Evolutionary conservation across 192 early-diverging fungal species (phyloP).

Genomic region (Lunasporangiospora selenospora): DNA sequence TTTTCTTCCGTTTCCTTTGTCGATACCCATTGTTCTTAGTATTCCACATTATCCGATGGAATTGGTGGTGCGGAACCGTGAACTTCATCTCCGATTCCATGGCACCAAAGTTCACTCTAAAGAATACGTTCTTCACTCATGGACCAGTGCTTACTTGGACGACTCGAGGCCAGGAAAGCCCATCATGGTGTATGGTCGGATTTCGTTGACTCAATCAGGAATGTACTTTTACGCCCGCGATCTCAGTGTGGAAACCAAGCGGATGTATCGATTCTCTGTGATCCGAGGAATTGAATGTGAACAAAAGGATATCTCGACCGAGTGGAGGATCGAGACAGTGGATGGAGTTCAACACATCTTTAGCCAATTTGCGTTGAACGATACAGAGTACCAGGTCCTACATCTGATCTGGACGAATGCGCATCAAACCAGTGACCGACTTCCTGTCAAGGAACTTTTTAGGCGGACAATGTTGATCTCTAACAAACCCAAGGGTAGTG

Average conservation of each 20-base stretch:
- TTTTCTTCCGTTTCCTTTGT: background rate
- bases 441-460: conserved; percentile 42
- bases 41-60: conserved; percentile 45
- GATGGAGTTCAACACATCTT: conserved; percentile 37
- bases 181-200: conserved; percentile 37
- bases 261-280: conserved; percentile 43
- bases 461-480: conserved; percentile 23
- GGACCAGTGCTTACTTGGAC: conserved; percentile 45
- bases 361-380: conserved; percentile 27
- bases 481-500: conserved; percentile 40
- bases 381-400: conserved; percentile 40
- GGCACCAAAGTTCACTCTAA: conserved; percentile 44
- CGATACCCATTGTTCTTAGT: conserved; percentile 12
- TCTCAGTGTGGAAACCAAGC: conserved; percentile 36
- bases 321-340: conserved; percentile 44
- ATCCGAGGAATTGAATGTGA: conserved; percentile 44
- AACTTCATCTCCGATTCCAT: conserved; percentile 40
- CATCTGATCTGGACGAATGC: conserved; percentile 48
- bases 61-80: conserved; percentile 37
- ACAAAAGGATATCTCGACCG: conserved; percentile 47
- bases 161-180: conserved; percentile 33
- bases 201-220: conserved; percentile 41
- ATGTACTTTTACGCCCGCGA: conserved; percentile 47
- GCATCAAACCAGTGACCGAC: conserved; percentile 22
- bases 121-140: conserved; percentile 44